phyloP scores from a whole-genome alignment of 805 yeast genomes.

The Candida andamanensis region DNA sequence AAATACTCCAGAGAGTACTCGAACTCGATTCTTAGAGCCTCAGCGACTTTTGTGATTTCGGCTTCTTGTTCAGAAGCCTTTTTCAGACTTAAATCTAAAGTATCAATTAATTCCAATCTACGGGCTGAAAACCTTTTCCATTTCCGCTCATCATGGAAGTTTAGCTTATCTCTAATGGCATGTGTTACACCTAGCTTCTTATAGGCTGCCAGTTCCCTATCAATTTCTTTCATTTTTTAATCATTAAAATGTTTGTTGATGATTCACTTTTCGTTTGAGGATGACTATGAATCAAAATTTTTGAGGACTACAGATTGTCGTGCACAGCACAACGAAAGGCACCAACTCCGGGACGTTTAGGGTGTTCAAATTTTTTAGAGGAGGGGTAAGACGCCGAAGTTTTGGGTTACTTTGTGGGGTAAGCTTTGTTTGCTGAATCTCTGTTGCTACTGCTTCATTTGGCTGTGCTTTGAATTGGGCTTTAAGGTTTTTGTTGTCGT shows the following conservation, averaged over 20 bases:
- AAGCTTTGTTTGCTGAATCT: too few species aligned
- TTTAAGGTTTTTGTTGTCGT: too few species aligned
- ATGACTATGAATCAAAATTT: slow-evolving; percentile 6
- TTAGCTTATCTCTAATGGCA: slow-evolving; percentile 54
- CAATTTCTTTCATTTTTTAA: slow-evolving; percentile 1
- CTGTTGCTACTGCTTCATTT: too few species aligned
- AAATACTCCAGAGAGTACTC: slow-evolving; percentile 54
- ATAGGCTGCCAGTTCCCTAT: slow-evolving; percentile 2
- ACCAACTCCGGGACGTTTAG: too few species aligned
- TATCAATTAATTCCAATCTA: slow-evolving; percentile 82
- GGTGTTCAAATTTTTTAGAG: too few species aligned
- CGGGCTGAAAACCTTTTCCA: slow-evolving; percentile 94
- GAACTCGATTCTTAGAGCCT: slow-evolving; percentile 71
- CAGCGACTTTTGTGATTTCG: slow-evolving; percentile 74
- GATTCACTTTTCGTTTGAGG: slow-evolving; percentile 1
- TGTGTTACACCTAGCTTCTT: slow-evolving; percentile 51
- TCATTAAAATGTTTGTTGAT: neutral
- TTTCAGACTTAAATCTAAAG: slow-evolving; percentile 53
- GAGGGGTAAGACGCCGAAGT: too few species aligned
- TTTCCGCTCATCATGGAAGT: slow-evolving; percentile 71
- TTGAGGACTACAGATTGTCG: too few species aligned
- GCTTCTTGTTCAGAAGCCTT: slow-evolving; percentile 93
- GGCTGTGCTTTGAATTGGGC: too few species aligned
- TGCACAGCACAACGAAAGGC: too few species aligned
- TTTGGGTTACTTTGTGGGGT: too few species aligned